These are phyloP conservation scores for Erythrophleum ivorense DNA, from an alignment of 331 rosid species.

Conservation along the genomic window DNA sequence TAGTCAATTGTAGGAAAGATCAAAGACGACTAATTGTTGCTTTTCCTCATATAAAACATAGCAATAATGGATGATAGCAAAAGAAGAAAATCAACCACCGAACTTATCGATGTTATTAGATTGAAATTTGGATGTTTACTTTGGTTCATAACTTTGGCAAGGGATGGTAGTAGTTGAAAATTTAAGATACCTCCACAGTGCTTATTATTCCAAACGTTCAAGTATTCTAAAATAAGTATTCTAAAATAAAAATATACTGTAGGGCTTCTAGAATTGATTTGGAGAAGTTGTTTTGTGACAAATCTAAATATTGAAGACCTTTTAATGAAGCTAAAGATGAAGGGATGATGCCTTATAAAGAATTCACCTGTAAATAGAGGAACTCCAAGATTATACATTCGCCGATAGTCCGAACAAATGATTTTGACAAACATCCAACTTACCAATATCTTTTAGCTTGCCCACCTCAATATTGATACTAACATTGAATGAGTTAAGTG, in stretches of 20 bases:
- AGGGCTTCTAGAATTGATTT: constrained; percentile 25
- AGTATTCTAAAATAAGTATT: background rate
- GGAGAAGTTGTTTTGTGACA: constrained; percentile 24
- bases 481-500: background rate
- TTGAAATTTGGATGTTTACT: background rate
- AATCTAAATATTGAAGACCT: background rate
- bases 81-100: background rate
- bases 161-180: background rate
- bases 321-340: background rate
- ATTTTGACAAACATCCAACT: background rate
- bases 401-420: background rate
- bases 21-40: background rate
- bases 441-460: background rate
- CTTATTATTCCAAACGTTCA: constrained; percentile 41
- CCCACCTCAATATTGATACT: background rate
- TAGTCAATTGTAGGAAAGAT: background rate
- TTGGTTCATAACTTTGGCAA: background rate
- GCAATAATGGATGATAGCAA: background rate
- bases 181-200: background rate
- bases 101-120: background rate
- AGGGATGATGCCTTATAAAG: background rate
- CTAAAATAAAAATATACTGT: background rate
- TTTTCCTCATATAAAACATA: background rate
- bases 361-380: background rate
- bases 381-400: background rate